A percentile compares a stretch with the other conserved stretches of the same genome.
Conservation (phyloP, 495 filamentous ascomycete genomes). For the Penicillium bialowiezense region DNA sequence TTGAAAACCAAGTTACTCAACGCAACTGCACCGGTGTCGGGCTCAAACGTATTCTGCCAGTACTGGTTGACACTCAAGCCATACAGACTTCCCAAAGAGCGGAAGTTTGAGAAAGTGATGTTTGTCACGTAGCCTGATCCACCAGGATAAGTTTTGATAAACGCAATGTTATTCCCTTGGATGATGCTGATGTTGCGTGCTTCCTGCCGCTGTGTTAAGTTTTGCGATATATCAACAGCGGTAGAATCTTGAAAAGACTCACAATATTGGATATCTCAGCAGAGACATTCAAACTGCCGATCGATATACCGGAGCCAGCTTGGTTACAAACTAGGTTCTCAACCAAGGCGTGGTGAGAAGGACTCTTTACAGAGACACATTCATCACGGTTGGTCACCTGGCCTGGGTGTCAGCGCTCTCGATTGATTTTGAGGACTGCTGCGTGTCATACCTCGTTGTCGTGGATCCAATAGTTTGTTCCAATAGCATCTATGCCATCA, state of each 20-base stretch:
- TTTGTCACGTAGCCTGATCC: constrained; percentile 52
- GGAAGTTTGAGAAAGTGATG: constrained; percentile 51
- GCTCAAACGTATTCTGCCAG: constrained; percentile 37
- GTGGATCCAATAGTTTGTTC: constrained; percentile 44
- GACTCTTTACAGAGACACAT: constrained; percentile 44
- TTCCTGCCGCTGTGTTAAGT: constrained; percentile 21
- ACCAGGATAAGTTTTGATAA: constrained; percentile 57
- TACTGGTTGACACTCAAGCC: constrained; percentile 51
- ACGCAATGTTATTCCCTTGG: constrained; percentile 51
- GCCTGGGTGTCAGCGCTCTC: background rate
- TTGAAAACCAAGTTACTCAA: constrained; percentile 40
- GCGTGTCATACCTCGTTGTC: constrained; percentile 33
- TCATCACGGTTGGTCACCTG: constrained; percentile 46
- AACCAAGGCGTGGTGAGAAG: constrained; percentile 42
- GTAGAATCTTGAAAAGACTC: no score
- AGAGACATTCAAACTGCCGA: constrained; percentile 38
- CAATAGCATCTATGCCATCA: constrained; percentile 44
- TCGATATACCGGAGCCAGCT: constrained; percentile 42
- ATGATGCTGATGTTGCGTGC: constrained; percentile 39
- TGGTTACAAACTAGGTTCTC: constrained; percentile 52
- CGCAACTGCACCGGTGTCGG: constrained; percentile 41
- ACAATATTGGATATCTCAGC: constrained; percentile 28
- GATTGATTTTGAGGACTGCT: background rate
- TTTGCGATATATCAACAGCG: background rate
- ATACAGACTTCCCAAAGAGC: constrained; percentile 41